These are phyloP conservation scores for Kurtzmaniella quercitrusa DNA, from an alignment of 1,139 yeast species.

Conservation along the genomic window DNA sequence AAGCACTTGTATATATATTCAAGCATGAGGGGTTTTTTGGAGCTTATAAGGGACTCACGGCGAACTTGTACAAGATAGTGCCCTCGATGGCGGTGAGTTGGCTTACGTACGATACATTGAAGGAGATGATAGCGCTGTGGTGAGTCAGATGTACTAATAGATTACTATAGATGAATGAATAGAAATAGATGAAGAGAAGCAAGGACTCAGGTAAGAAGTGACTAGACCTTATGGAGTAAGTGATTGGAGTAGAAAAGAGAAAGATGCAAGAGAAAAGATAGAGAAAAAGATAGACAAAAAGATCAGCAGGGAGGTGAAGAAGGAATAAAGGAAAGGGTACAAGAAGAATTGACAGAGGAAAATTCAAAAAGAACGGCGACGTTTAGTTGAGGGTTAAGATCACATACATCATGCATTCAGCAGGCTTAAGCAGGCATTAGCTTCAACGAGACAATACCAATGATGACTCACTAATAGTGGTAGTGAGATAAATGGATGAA, in stretches of 20 bases:
- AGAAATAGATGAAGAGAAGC: not conserved
- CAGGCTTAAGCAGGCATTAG: no score
- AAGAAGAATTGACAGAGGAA: not conserved
- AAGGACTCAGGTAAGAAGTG: not conserved
- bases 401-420: no score
- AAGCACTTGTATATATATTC: constrained; percentile 68
- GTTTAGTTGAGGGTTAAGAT: no score
- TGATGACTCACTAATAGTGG: no score
- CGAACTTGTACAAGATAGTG: constrained; percentile 84
- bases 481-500: no score
- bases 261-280: no score
- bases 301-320: no score
- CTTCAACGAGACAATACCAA: no score
- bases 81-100: constrained; percentile 96
- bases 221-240: no score
- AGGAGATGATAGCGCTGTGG: constrained; percentile 36
- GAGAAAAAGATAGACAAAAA: not conserved
- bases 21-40: constrained; percentile 74
- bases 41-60: constrained; percentile 82
- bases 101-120: constrained; percentile 74
- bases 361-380: no score
- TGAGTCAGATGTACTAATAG: constrained; percentile 2
- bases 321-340: no score
- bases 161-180: not conserved
- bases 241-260: no score